A percentile compares a stretch with the other conserved stretches of the same genome.
Evolutionary conservation across 1,284 basidiomycete species (phyloP).

Genomic region (Leccinum subrobustum): DNA sequence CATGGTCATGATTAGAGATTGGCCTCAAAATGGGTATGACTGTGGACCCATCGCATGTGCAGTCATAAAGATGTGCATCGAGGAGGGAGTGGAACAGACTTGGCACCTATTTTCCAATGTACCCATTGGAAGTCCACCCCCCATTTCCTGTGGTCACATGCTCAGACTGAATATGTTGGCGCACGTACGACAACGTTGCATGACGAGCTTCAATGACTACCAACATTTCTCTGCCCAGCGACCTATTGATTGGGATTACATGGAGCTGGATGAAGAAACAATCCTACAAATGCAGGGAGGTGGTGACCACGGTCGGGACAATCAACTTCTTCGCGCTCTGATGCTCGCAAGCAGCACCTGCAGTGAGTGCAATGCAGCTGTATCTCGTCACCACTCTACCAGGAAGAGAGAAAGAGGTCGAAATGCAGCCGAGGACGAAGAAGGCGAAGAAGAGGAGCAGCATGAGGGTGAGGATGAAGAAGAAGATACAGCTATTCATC

Average conservation of each 20-base stretch:
- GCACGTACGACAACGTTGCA: background rate
- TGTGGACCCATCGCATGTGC: conserved; percentile 7
- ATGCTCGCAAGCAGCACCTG: conserved; percentile 1
- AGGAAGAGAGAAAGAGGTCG: too few relatives aligned
- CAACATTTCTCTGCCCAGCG: background rate
- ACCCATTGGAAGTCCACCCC: background rate
- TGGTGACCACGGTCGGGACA: background rate
- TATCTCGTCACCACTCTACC: too few relatives aligned
- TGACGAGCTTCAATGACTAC: conserved; percentile 2
- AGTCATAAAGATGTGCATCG: conserved; percentile 1
- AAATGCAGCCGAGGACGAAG: too few relatives aligned
- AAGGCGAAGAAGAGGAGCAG: too few relatives aligned
- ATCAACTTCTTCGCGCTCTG: background rate
- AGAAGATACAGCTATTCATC: background rate
- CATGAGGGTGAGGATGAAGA: too few relatives aligned
- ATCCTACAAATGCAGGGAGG: conserved; percentile 2
- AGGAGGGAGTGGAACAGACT: background rate
- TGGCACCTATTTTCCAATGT: background rate
- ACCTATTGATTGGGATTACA: background rate
- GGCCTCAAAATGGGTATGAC: conserved; percentile 14
- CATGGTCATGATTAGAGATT: background rate
- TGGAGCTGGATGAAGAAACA: background rate
- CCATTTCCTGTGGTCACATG: conserved; percentile 10
- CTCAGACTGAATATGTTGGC: conserved; percentile 2
- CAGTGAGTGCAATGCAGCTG: too few relatives aligned